Conservation (phyloP, 2,329 filamentous ascomycete genomes). For the Colletotrichum somersetense region DNA sequence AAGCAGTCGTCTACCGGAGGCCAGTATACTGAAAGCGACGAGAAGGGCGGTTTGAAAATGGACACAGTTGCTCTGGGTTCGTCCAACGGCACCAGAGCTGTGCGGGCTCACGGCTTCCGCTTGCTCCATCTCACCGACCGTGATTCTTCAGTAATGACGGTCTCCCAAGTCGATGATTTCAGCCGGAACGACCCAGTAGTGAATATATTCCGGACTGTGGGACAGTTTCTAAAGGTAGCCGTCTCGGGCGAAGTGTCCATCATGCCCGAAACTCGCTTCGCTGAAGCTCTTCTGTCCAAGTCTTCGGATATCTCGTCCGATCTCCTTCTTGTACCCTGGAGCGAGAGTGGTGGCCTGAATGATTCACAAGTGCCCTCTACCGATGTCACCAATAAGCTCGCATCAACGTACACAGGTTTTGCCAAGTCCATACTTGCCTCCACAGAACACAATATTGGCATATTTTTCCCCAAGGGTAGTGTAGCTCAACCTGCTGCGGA, state of each 20-base stretch:
- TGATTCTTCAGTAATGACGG: conserved; percentile 95
- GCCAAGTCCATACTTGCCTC: conserved; percentile 75
- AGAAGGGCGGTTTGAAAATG: conserved; percentile 7
- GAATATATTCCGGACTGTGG: conserved; percentile 91
- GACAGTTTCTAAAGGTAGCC: conserved; percentile 84
- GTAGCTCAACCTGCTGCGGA: conserved; percentile 56
- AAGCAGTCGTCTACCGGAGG: conserved; percentile 48
- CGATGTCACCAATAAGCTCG: conserved; percentile 50
- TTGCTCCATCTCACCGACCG: conserved; percentile 90
- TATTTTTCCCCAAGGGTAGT: conserved; percentile 82
- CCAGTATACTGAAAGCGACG: conserved; percentile 41
- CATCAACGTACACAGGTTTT: conserved; percentile 76
- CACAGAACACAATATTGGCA: conserved; percentile 76
- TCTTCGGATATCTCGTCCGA: conserved; percentile 79
- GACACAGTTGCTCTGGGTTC: not conserved
- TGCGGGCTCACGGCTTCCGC: conserved; percentile 86
- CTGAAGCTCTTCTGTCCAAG: conserved; percentile 79
- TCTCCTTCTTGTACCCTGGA: conserved; percentile 90
- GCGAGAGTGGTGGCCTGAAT: conserved; percentile 78
- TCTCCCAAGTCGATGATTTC: conserved; percentile 83
- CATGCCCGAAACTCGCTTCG: conserved; percentile 81
- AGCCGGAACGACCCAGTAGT: conserved; percentile 84
- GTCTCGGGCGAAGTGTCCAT: conserved; percentile 86
- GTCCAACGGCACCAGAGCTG: conserved; percentile 52
- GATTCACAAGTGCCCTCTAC: conserved; percentile 43